Conservation (phyloP, 257 asterid species). For the Nyctanthes arbortristis region DNA sequence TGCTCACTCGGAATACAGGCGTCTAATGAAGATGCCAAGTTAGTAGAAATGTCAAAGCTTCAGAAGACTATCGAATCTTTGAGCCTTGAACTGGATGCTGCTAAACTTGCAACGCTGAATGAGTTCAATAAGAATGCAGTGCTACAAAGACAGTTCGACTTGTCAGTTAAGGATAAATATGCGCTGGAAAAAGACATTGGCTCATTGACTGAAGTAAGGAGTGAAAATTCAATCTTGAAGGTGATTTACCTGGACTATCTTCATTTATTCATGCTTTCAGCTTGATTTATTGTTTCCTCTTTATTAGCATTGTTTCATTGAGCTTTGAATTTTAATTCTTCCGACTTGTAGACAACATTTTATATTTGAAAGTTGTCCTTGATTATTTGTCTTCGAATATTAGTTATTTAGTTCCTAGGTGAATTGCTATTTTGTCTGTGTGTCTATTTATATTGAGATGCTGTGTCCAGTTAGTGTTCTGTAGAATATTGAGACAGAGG, state of each 20-base stretch:
- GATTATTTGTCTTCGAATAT: background rate
- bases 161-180: conserved; percentile 70
- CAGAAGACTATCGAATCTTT: conserved; percentile 83
- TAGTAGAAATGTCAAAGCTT: conserved; percentile 82
- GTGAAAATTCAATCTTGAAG: conserved; percentile 81
- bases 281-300: conserved; percentile 9
- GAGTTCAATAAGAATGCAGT: conserved; percentile 79
- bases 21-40: conserved; percentile 79
- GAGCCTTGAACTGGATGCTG: conserved; percentile 80
- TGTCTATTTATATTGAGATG: background rate
- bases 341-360: background rate
- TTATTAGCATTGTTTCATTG: conserved; percentile 1
- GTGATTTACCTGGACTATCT: conserved; percentile 34
- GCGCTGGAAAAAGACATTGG: conserved; percentile 66
- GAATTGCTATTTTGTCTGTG: background rate
- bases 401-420: background rate
- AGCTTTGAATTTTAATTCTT: conserved; percentile 17
- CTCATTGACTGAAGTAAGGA: conserved; percentile 61
- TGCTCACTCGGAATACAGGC: conserved; percentile 53
- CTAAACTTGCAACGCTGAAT: conserved; percentile 85
- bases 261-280: conserved; percentile 15
- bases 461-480: background rate
- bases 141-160: conserved; percentile 74
- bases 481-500: background rate
- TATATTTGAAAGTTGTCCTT: too few relatives aligned